Evolutionary conservation across 257 asterid genomes (phyloP).

Genomic region (Coffea canephora): DNA sequence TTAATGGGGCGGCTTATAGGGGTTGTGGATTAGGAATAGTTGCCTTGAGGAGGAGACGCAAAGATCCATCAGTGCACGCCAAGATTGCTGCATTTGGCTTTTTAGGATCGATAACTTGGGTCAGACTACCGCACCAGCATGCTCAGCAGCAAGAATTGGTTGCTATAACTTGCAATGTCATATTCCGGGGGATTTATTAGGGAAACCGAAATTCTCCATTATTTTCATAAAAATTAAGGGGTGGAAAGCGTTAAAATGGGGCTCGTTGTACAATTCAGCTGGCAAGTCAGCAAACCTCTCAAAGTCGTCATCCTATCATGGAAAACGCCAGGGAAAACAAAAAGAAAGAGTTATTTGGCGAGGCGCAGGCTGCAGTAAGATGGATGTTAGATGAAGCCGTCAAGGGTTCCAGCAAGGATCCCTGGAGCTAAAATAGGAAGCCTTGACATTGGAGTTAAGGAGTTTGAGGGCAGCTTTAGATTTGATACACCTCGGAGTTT

Average conservation of each 20-base stretch:
- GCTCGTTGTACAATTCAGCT: not conserved
- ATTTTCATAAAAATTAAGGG: not conserved
- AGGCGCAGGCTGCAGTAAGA: not conserved
- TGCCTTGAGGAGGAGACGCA: not conserved
- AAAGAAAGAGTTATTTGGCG: constrained; percentile 1
- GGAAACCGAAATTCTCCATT: not conserved
- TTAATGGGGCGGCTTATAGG: not conserved
- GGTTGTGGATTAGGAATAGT: not conserved
- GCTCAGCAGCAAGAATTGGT: not conserved
- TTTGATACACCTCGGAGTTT: constrained; percentile 70
- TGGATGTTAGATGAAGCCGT: constrained; percentile 10
- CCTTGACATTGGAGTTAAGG: constrained; percentile 55
- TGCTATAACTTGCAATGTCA: not conserved
- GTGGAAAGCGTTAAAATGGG: not conserved
- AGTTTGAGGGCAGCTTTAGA: constrained; percentile 57
- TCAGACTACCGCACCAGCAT: not conserved
- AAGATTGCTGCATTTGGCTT: not conserved
- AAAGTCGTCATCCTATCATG: constrained; percentile 3
- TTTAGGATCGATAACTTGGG: not conserved
- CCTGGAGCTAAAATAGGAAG: constrained; percentile 57
- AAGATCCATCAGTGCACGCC: not conserved
- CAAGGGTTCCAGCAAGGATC: constrained; percentile 69
- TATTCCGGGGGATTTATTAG: not conserved
- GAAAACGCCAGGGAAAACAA: not conserved
- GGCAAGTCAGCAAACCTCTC: not conserved